A percentile compares a stretch with the other conserved stretches of the same genome.
Conservation (phyloP, 1,139 yeast species). For the Candida sanyaensis region DNA sequence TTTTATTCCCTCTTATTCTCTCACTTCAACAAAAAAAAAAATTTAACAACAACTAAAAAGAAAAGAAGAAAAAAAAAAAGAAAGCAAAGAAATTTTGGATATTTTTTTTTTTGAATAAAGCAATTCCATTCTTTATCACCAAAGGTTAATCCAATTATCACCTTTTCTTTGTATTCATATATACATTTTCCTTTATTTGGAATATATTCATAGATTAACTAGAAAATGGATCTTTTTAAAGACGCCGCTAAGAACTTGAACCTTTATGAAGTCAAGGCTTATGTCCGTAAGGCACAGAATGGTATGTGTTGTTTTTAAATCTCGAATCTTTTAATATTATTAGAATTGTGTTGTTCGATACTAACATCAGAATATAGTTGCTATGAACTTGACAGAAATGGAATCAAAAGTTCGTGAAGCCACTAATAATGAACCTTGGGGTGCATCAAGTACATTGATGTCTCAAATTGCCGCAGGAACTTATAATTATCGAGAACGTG, state of each 20-base stretch:
- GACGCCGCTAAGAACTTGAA: conserved; percentile 81
- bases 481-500: conserved; percentile 80
- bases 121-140: not conserved
- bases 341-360: not conserved
- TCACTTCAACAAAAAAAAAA: too few species aligned
- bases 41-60: too few species aligned
- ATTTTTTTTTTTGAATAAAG: too few species aligned
- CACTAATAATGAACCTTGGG: conserved; percentile 99
- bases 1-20: not conserved
- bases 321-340: not conserved
- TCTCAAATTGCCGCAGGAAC: conserved; percentile 95
- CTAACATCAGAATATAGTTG: conserved; percentile 41
- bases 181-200: not conserved
- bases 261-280: conserved; percentile 93
- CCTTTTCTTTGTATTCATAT: not conserved
- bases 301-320: conserved; percentile 39
- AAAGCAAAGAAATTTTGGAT: not conserved
- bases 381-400: conserved; percentile 91
- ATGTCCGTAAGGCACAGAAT: conserved; percentile 97
- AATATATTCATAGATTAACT: not conserved
- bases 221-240: conserved; percentile 61
- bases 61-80: too few species aligned
- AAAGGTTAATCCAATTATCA: not conserved
- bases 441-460: conserved; percentile 92
- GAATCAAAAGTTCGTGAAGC: conserved; percentile 97